Percentiles rank a stretch among this genome's conserved stretches.
phyloP scores from a whole-genome alignment of 495 filamentous ascomycete species.

The Aspergillus homomorphus region DNA sequence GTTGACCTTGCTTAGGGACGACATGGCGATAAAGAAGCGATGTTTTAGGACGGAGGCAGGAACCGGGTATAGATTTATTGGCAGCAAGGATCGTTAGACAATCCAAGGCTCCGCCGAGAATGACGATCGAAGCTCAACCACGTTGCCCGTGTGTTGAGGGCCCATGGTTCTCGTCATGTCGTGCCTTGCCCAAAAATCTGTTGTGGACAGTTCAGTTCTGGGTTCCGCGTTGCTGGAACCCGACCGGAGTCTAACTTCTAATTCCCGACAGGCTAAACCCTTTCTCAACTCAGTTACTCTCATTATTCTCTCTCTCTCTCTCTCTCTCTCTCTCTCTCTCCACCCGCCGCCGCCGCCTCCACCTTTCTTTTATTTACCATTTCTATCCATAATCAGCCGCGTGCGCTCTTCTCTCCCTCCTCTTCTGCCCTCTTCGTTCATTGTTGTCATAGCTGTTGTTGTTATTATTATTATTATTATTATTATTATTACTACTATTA shows the following conservation, averaged over 20 bases:
- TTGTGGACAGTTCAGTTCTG: background rate
- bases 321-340: slow-evolving; percentile 4
- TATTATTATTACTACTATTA: background rate
- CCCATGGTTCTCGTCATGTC: slow-evolving; percentile 3
- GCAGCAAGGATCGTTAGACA: too few relatives aligned
- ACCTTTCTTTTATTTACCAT: slow-evolving; percentile 10
- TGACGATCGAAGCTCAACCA: too few relatives aligned
- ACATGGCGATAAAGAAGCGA: too few relatives aligned
- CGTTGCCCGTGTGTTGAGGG: background rate
- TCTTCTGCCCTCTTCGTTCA: background rate
- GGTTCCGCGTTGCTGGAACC: slow-evolving; percentile 10
- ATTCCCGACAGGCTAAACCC: background rate
- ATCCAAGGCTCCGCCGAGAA: too few relatives aligned
- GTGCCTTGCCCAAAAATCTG: slow-evolving; percentile 1
- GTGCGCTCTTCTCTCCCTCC: background rate
- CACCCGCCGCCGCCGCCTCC: background rate
- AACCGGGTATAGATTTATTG: too few relatives aligned
- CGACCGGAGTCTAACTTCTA: background rate
- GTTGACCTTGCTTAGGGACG: too few relatives aligned
- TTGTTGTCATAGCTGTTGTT: background rate
- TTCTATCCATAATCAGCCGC: background rate
- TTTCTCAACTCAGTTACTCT: background rate
- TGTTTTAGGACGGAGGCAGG: too few relatives aligned
- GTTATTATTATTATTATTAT: background rate
- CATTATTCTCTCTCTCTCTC: background rate